Base-by-base conservation (phyloP, 148 eudicot species). In the Tetragonia tetragonoides region DNA sequence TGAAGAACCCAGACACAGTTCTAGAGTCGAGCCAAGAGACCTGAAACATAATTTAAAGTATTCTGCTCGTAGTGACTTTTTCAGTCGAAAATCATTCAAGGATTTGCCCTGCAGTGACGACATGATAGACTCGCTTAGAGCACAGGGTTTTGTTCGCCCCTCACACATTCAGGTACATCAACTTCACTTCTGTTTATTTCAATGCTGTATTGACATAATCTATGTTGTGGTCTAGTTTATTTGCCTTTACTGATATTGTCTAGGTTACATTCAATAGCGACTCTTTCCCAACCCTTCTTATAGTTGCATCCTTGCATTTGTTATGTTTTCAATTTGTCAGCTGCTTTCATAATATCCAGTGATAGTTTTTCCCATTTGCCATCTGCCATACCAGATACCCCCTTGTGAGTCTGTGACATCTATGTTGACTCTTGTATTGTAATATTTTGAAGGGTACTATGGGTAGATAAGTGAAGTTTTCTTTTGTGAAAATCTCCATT, bases 131-230 rank as follows among this genome's bases (percentile, higher is more conserved):
- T 82, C 91, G 70, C 70, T 95, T 60, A 90, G 73, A 83, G 81
- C 68, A 34, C 91, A 85, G 84, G 88, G 77, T 64, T 87, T 85
- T 82, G 78, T 73, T 34, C 91, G 92, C 57, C 91, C 97, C 72
- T 90, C 99, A 66, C 83, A 89, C 79, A 90, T 95, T 82, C 99
- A 95, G 97, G 99, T 93, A 84, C 12, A 53, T 56, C 18, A 23
- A 57, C 59, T 37, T 53, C 39, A 61, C 57, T 62, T 10, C 37
- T 70, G 40, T 53, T 17, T 16, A 57, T 17, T 59, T 18, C 62
- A 20, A 21, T 73, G 59, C 37, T 17, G 73, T 18, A 9, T 17
- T 5, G 21, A 79, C 37, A 23, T 56, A 10, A 23, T 54, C 40
- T 67, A 66, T 17, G 49, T 17, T 20, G 53, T 72, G 10, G 24